phyloP scores from a whole-genome alignment of 2,329 filamentous ascomycete species.

The Phyllosticta citriasiana region DNA sequence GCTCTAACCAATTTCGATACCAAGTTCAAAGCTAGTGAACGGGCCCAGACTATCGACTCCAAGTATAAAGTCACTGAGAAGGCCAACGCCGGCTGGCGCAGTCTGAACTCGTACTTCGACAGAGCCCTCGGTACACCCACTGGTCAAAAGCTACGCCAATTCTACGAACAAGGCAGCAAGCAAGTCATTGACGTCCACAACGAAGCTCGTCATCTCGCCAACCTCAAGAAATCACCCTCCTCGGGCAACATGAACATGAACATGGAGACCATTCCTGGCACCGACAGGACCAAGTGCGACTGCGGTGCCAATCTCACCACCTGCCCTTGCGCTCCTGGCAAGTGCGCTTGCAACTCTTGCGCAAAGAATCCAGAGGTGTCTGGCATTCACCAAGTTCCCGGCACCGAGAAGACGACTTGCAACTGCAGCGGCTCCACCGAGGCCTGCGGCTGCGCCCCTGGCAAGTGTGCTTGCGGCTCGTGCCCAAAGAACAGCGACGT shows the following conservation, averaged over 20 bases:
- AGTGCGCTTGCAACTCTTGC: conserved; percentile 39
- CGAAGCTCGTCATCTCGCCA: conserved; percentile 79
- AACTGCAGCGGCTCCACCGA: conserved; percentile 35
- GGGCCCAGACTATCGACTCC: conserved; percentile 72
- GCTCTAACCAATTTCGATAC: conserved; percentile 68
- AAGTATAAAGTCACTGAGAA: conserved; percentile 73
- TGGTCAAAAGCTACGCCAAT: conserved; percentile 75
- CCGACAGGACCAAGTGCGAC: conserved; percentile 39
- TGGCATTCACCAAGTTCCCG: not conserved
- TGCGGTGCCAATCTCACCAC: conserved; percentile 33
- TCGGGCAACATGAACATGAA: conserved; percentile 7
- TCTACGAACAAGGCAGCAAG: conserved; percentile 76
- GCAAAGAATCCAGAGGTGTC: conserved; percentile 32
- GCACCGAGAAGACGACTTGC: conserved; percentile 21
- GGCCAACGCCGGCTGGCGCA: conserved; percentile 56
- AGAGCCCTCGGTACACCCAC: conserved; percentile 81
- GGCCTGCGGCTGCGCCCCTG: conserved; percentile 36
- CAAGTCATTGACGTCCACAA: conserved; percentile 90
- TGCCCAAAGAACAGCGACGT: conserved; percentile 37
- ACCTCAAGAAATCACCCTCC: conserved; percentile 56
- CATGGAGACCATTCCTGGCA: conserved; percentile 29
- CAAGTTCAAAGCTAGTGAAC: conserved; percentile 82
- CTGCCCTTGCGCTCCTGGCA: conserved; percentile 36
- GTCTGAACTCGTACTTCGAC: conserved; percentile 83
- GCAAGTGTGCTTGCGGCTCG: conserved; percentile 37